phyloP scores from a whole-genome alignment of 75 land plant genomes.

The Pseudotsuga menziesii region DNA sequence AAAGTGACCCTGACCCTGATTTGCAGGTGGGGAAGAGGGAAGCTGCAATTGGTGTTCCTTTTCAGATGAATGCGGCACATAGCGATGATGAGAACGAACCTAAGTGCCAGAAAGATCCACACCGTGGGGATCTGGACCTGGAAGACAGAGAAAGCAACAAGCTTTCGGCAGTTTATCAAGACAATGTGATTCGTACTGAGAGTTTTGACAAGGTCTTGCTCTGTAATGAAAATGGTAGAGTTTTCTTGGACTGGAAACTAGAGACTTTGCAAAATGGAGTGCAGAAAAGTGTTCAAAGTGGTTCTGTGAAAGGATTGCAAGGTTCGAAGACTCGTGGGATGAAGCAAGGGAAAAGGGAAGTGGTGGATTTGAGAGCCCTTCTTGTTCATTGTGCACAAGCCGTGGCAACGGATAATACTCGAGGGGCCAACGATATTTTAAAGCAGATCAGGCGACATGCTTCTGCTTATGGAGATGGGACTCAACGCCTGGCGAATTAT shows the following conservation, averaged over 20 bases:
- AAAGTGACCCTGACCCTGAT: constrained; percentile 11
- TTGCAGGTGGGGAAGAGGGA: constrained; percentile 26
- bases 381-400: constrained; percentile 68
- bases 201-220: constrained; percentile 43
- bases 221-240: constrained; percentile 12
- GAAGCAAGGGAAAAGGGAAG: constrained; percentile 25
- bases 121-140: constrained; percentile 22
- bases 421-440: constrained; percentile 43
- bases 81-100: too few relatives aligned
- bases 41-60: neutral
- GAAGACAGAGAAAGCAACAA: constrained; percentile 45
- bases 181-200: constrained; percentile 31
- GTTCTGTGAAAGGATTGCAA: constrained; percentile 10
- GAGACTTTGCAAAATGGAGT: constrained; percentile 14
- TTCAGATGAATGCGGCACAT: too few relatives aligned
- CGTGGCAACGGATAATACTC: constrained; percentile 44
- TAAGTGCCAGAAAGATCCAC: too few relatives aligned
- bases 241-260: constrained; percentile 5
- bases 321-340: constrained; percentile 27
- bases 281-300: constrained; percentile 13
- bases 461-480: constrained; percentile 49
- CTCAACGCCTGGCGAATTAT: constrained; percentile 54
- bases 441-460: constrained; percentile 55
- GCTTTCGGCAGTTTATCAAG: constrained; percentile 32
- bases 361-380: constrained; percentile 43